Percentiles rank a stretch among this genome's conserved stretches.
Conservation (phyloP, 441 rosid genomes). For the Dalechampia spathulata region DNA sequence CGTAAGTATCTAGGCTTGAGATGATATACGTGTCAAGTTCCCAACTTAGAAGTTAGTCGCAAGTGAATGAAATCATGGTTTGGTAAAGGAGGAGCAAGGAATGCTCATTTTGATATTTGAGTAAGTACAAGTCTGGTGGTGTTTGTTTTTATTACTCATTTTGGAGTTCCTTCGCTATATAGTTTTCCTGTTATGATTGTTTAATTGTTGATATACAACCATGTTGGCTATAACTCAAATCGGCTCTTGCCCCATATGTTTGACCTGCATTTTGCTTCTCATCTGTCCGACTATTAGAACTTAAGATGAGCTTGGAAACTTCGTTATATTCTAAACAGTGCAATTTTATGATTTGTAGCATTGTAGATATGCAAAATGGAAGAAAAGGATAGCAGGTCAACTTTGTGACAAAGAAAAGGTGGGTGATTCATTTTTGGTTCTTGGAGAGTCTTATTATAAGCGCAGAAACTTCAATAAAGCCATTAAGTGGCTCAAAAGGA, state of each 20-base stretch:
- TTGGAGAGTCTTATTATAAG: constrained; percentile 88
- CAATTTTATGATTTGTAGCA: constrained; percentile 41
- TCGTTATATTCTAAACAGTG: no score
- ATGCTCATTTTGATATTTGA: neutral
- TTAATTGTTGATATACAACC: neutral
- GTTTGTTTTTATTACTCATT: constrained; percentile 3
- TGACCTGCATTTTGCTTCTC: no score
- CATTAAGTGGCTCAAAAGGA: constrained; percentile 64
- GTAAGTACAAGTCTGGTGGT: neutral
- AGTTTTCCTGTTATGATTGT: neutral
- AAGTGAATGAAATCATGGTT: no score
- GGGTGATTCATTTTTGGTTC: constrained; percentile 65
- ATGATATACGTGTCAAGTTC: no score
- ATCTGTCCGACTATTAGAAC: neutral
- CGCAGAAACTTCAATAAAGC: constrained; percentile 75
- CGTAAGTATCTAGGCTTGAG: no score
- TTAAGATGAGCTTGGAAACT: no score
- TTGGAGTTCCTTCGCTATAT: neutral
- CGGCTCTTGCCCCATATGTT: no score
- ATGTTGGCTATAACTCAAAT: no score
- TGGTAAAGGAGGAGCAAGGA: no score
- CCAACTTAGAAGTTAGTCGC: no score
- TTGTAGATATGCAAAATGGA: constrained; percentile 67
- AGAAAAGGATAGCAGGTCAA: constrained; percentile 60
- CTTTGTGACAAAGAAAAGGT: constrained; percentile 82